Base-by-base conservation (phyloP, 345 rosid genomes). In the Psidium friedrichsthalianum region DNA sequence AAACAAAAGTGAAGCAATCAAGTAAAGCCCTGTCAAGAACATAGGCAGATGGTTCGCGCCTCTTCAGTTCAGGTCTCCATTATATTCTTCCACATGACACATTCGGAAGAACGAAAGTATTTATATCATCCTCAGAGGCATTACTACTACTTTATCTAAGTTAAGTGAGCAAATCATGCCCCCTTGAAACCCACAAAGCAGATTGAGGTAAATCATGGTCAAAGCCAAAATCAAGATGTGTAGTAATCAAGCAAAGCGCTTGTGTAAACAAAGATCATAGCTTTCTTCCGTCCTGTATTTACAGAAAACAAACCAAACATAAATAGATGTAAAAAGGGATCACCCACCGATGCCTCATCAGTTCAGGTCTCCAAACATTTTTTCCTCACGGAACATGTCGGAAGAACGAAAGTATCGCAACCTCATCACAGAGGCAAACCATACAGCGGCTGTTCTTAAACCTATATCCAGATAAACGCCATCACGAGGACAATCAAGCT, bases 31-130 rank as follows among this genome's bases (percentile, higher is more conserved):
- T 0, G 36, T 69, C 78, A 32, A 69, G 47, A 69, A 18, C 44
- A 16, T 69, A 18, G 78, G 18, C 47, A 69, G 78, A 32, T 32
- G 78, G 44, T 32, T 16, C 24, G 32, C 27, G 82, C 57, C 84
- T 82, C 87, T 82, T 51, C 87, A 86, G 84, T 86, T 86, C 85
- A 82, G 85, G 87, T 86, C 85, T 86, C 85, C 85, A 82, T 22
- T 32, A 36, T 36, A 51, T 44, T 82, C 78, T 82, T 83, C 87
- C 59, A 56, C 80, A 86, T 25, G 82, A 25, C 6, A 40, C 16
- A 61, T 51, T 86, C 64, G 74, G 85, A 61, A 86, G 89, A 89
- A 91, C 88, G 91, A 88, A 86, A 86, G 85, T 86, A 57, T 82
- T 15, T 25, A 9, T 16, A 16, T 86, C 87, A 64, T 86, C 87